Evolutionary conservation across 108 stramenopile species (phyloP).

Genomic region (Fistulifera pelliculosa): DNA sequence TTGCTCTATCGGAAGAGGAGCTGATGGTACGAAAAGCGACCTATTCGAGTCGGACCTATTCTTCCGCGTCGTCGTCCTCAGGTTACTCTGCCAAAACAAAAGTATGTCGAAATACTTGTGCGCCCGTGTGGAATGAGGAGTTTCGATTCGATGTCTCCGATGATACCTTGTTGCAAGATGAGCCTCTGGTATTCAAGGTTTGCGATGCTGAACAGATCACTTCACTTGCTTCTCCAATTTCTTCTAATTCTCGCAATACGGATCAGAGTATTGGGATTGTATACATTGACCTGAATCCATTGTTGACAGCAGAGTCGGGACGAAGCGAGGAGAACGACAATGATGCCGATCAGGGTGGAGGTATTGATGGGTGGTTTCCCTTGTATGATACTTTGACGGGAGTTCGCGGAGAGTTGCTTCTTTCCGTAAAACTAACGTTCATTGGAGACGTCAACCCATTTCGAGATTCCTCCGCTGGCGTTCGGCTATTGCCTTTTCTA

Average conservation of each 20-base stretch:
- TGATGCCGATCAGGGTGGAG: conserved; percentile 8
- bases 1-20: conserved; percentile 41
- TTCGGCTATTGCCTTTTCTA: conserved; percentile 88
- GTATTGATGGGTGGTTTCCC: conserved; percentile 93
- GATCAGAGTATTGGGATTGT: conserved; percentile 81
- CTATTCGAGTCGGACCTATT: not conserved
- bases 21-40: conserved; percentile 6
- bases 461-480: conserved; percentile 91
- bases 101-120: conserved; percentile 49
- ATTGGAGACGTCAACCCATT: conserved; percentile 95
- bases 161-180: conserved; percentile 94
- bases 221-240: conserved; percentile 20
- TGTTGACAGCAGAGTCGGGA: conserved; percentile 71
- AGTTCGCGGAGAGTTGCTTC: conserved; percentile 75
- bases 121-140: conserved; percentile 91
- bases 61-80: conserved; percentile 8
- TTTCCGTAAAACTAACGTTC: conserved; percentile 87
- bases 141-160: conserved; percentile 93
- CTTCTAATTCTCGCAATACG: conserved; percentile 9
- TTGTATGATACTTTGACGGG: conserved; percentile 90
- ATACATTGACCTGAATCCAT: conserved; percentile 93
- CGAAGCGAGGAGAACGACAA: conserved; percentile 24
- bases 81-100: conserved; percentile 82
- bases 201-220: conserved; percentile 54
- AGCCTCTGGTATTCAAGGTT: conserved; percentile 91